A percentile compares a stretch with the other conserved stretches of the same genome.
Conservation (phyloP, 2,329 filamentous ascomycete species). For the Cladosporium oxysporum region DNA sequence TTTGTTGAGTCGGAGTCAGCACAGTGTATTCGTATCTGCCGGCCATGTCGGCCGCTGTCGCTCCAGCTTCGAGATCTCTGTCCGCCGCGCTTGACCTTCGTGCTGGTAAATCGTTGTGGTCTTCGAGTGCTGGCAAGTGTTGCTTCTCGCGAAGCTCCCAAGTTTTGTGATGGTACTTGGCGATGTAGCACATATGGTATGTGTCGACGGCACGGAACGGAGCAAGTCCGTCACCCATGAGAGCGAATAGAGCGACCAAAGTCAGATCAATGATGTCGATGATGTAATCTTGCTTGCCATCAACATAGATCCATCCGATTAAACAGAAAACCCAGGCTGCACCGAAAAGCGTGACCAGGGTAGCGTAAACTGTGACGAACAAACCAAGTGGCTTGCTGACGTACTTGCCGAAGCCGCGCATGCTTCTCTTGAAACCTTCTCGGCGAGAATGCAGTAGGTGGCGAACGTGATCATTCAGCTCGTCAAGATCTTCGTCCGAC, state of each 20-base stretch:
- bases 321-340: conserved; percentile 88
- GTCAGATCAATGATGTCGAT: conserved; percentile 58
- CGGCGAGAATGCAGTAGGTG: conserved; percentile 84
- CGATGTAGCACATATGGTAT: conserved; percentile 84
- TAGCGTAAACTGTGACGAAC: conserved; percentile 80
- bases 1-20: conserved; percentile 65
- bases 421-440: conserved; percentile 74
- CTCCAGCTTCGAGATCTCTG: conserved; percentile 41
- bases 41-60: conserved; percentile 46
- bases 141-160: conserved; percentile 63
- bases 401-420: conserved; percentile 82
- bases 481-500: conserved; percentile 70
- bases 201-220: conserved; percentile 78
- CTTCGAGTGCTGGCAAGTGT: conserved; percentile 62
- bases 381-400: conserved; percentile 74
- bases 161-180: conserved; percentile 68
- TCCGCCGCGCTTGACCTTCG: conserved; percentile 28
- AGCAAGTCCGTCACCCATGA: conserved; percentile 63
- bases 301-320: conserved; percentile 84
- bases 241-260: conserved; percentile 63
- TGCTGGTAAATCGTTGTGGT: conserved; percentile 69
- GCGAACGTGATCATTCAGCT: conserved; percentile 81
- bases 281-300: conserved; percentile 65
- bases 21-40: conserved; percentile 57
- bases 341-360: conserved; percentile 79